Evolutionary conservation across 805 yeast species (phyloP), one percentile per base, ranked within the genome.

Genomic region (Yamadazyma ubonensis): DNA sequence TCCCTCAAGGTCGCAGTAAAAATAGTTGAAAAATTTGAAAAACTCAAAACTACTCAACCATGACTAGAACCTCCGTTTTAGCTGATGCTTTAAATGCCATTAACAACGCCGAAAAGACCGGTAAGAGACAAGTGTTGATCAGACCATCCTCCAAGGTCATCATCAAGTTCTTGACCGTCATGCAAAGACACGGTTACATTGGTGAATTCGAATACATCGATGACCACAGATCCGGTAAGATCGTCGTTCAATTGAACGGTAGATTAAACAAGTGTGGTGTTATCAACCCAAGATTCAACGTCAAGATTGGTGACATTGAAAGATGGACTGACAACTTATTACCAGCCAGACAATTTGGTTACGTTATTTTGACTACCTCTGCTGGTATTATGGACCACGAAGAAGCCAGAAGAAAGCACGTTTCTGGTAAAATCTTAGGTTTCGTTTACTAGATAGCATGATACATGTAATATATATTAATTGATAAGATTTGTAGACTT

Each of bases 301-400:
- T 90, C 67, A 87, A 88, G 78, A 83, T 91, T 56, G 83, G 75
- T 69, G 97, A 90, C 73, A 84, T 90, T 58, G 98, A 90, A 79
- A 90, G 87, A 78, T 90, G 98, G 98, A 88, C 96, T 61, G 95
- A 83, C 73, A 88, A 90, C 86, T 83, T 90, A 70, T 80, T 90
- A 68, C 98, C 98, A 73, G 96, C 98, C 57, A 88, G 98, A 85
- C 98, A 90, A 78, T 91, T 90, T 67, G 98, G 98, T 78, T 89
- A 74, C 84, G 90, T 90, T 67, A 86, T 90, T 75, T 82, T 90
- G 71, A 91, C 98, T 76, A 90, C 98, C 62, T 91, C 97, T 63
- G 96, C 97, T 63, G 98, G 98, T 79, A 90, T 90, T 65, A 89
- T 90, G 96, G 97, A 91, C 83, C 98, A 90, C 81, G 97, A 91